Evolutionary conservation across 1,284 basidiomycete species (phyloP).

Genomic region (Neonothopanus nambi): DNA sequence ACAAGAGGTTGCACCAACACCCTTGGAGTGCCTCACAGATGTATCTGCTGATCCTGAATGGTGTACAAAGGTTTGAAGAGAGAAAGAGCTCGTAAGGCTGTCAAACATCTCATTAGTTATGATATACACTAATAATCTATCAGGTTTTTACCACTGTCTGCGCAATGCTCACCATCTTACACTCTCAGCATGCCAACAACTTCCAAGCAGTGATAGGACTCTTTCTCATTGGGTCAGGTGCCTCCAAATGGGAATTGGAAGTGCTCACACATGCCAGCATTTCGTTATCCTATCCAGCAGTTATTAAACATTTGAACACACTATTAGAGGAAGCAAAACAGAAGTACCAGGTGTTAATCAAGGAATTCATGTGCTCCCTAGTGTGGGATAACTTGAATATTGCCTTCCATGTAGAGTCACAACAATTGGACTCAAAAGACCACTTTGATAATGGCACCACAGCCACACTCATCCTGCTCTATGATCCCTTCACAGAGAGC

Average conservation of each 20-base stretch:
- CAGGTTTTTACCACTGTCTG: conserved; percentile 20
- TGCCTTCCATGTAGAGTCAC: conserved; percentile 23
- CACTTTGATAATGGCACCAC: conserved; percentile 34
- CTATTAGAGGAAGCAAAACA: conserved; percentile 21
- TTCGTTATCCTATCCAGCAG: conserved; percentile 24
- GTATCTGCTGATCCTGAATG: neutral
- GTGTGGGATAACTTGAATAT: conserved; percentile 35
- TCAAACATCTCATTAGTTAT: neutral
- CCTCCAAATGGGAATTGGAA: conserved; percentile 10
- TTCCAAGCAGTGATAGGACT: conserved; percentile 17
- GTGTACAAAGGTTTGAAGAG: neutral
- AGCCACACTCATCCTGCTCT: conserved; percentile 23
- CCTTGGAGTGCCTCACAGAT: conserved; percentile 9
- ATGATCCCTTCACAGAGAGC: conserved; percentile 13
- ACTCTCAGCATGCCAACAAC: conserved; percentile 19
- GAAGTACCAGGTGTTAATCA: conserved; percentile 15
- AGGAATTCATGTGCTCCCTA: conserved; percentile 20
- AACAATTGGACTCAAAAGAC: conserved; percentile 24
- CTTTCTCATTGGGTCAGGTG: conserved; percentile 19
- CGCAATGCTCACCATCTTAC: conserved; percentile 17
- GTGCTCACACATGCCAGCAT: conserved; percentile 24
- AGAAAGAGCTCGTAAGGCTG: conserved; percentile 2
- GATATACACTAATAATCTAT: neutral
- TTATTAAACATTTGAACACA: conserved; percentile 22
- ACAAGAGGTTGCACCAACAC: conserved; percentile 9